These are phyloP conservation scores for Coemansia sp. DNA, from an alignment of 192 early-diverging fungal genomes.

Conservation along the genomic window DNA sequence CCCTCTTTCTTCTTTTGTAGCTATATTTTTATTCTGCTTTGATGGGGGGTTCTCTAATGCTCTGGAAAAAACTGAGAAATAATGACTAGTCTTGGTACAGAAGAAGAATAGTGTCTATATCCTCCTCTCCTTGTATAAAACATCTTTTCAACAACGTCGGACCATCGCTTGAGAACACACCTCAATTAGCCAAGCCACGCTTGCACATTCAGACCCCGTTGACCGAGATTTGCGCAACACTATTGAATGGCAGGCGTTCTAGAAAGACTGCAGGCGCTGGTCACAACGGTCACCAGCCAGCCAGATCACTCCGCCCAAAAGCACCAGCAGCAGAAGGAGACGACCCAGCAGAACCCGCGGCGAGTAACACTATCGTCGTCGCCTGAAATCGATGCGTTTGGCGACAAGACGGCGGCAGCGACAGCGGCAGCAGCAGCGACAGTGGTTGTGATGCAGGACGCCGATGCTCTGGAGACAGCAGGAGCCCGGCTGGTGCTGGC, in stretches of 20 bases:
- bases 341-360: not conserved
- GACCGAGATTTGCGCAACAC: not conserved
- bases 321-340: not conserved
- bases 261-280: conserved; percentile 32
- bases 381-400: conserved; percentile 1
- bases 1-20: no score
- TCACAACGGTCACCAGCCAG: conserved; percentile 20
- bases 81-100: no score
- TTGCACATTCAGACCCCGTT: not conserved
- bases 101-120: no score
- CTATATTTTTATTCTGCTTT: no score
- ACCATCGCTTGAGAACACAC: no score
- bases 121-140: no score
- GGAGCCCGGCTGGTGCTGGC: not conserved
- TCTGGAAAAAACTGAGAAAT: no score
- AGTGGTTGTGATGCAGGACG: not conserved
- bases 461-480: not conserved
- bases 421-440: not conserved
- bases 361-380: conserved; percentile 2
- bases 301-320: not conserved
- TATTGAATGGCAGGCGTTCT: conserved; percentile 31
- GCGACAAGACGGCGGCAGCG: not conserved
- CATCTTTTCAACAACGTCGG: no score
- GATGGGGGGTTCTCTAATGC: no score
- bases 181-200: no score